Base-by-base conservation (phyloP, 2,329 filamentous ascomycete genomes). In the Fonsecaea erecta region DNA sequence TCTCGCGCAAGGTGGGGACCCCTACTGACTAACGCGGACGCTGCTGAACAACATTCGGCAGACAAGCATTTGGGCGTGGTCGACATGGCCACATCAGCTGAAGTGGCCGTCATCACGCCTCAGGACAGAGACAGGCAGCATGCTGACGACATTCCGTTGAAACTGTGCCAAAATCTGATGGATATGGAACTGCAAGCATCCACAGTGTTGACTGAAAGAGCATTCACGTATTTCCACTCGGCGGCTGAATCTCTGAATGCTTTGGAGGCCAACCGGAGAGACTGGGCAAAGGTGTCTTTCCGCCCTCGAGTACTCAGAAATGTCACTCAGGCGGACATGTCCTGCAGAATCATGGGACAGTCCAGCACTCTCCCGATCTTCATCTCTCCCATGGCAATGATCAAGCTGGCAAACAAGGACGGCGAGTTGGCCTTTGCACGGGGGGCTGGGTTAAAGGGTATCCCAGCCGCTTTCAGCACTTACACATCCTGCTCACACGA, bases 251-350 rank as follows among this genome's bases (percentile, higher is more conserved):
- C 56, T 59, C 40, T 70, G 43, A 28, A 63, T 61, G 26, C 65
- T 2, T 61, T 70, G 21, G 60, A 66, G 9, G 68, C 69, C 51
- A 70, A 67, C 37, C 62, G 55, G 11, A 64, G 67, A 43, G 68
- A 71, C 37, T 68, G 63, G 60, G 52, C 59, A 28, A 62, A 62
- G 26, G 26, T 69, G 2, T 28, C 52, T 6, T 58, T 85, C 52
- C 75, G 79, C 1, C 82, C 82, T 0, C 76, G 81, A 0, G 74
- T 83, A 16, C 72, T 83, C 0, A 69, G 73, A 18, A 76, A 83
- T 55, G 80, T 80, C 5, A 12, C 43, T 2, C 34, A 54, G 12
- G 63, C 66, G 16, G 52, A 53, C 16, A 68, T 62, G 51, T 28
- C 32, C 24, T 28, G 63, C 30, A 52, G 54, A 32, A 76, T 78